phyloP scores from a whole-genome alignment of 116 monocot genomes.

The Papilionanthe hybrid region DNA sequence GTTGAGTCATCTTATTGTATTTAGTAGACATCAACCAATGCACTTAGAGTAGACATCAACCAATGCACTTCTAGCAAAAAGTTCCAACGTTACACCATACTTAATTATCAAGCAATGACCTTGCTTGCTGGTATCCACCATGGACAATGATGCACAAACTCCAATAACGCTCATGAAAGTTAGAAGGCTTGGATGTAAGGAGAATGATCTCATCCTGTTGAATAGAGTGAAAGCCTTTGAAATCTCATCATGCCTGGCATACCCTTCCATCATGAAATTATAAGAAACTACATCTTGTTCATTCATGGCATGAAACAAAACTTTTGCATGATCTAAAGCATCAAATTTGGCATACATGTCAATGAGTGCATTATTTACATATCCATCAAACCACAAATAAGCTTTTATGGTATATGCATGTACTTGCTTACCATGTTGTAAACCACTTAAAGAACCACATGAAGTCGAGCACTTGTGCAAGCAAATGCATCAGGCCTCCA shows the following conservation, averaged over 20 bases:
- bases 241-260: constrained; percentile 43
- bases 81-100: constrained; percentile 38
- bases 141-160: constrained; percentile 34
- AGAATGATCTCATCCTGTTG: constrained; percentile 42
- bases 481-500: constrained; percentile 77
- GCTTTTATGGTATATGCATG: too few species aligned
- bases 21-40: constrained; percentile 31
- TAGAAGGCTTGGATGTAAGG: constrained; percentile 39
- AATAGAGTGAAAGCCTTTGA: constrained; percentile 46
- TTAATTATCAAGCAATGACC: constrained; percentile 52
- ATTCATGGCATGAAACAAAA: constrained; percentile 37
- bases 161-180: constrained; percentile 76
- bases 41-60: constrained; percentile 84
- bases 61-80: constrained; percentile 55
- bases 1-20: too few species aligned
- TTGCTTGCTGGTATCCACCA: constrained; percentile 28
- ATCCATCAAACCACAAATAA: too few species aligned
- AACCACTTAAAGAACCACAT: constrained; percentile 49
- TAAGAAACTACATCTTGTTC: constrained; percentile 55
- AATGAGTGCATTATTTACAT: too few species aligned
- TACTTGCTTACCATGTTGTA: too few species aligned
- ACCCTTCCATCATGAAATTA: constrained; percentile 86
- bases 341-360: too few species aligned
- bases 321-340: constrained; percentile 46
- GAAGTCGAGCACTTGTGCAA: constrained; percentile 63